Evolutionary conservation across 192 early-diverging fungal genomes (phyloP).

Genomic region (Umbelopsis sp.): DNA sequence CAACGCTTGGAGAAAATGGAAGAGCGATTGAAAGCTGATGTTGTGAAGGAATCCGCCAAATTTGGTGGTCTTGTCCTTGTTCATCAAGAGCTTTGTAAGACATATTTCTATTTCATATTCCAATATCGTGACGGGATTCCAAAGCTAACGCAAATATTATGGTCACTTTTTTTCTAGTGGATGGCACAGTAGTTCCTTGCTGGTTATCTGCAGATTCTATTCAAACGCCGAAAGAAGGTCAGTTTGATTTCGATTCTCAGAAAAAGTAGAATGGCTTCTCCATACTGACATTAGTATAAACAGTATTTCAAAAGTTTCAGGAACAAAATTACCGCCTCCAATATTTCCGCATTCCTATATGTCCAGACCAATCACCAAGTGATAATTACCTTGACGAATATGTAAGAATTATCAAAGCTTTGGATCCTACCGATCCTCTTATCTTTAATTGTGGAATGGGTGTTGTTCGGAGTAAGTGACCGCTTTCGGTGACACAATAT

Average conservation of each 20-base stretch:
- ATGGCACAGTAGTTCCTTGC: conserved; percentile 51
- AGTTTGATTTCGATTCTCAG: background rate
- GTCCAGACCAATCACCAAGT: conserved; percentile 60
- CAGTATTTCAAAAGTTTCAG: conserved; percentile 53
- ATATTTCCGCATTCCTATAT: conserved; percentile 63
- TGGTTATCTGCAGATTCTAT: conserved; percentile 60
- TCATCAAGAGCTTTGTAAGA: conserved; percentile 57
- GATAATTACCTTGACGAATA: conserved; percentile 66
- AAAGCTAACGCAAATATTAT: too few species aligned
- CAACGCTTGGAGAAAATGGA: conserved; percentile 61
- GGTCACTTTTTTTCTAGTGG: conserved; percentile 18
- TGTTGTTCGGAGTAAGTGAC: conserved; percentile 51
- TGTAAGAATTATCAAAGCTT: conserved; percentile 45
- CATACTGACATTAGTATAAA: background rate
- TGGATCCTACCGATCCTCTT: conserved; percentile 42
- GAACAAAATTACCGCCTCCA: conserved; percentile 48
- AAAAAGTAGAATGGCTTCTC: background rate
- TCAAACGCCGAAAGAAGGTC: conserved; percentile 57
- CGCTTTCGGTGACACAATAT: background rate
- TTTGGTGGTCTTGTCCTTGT: conserved; percentile 58
- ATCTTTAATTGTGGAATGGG: conserved; percentile 72
- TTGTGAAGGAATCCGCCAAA: conserved; percentile 45
- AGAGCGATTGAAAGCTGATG: conserved; percentile 59
- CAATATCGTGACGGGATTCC: too few species aligned
- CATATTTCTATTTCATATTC: background rate